Base-by-base conservation (phyloP, 176 grass and related monocot species). In the Cenchrus purpureus region DNA sequence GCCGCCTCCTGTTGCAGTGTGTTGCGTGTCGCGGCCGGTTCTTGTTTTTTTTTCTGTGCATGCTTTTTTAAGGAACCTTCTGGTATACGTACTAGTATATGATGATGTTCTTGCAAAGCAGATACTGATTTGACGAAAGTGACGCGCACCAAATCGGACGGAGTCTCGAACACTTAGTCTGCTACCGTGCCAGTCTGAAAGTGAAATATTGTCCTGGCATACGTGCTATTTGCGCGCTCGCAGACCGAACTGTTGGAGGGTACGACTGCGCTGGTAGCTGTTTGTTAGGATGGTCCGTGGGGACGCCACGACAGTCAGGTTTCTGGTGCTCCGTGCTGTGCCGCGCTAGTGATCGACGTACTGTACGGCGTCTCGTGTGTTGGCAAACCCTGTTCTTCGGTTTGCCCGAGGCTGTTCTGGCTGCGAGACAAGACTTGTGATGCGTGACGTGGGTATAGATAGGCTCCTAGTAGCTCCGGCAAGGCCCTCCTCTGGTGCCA, bases 361-460 rank as follows among this genome's bases (percentile, higher is more conserved):
- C n/a, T n/a, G 25, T 25, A 43, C 52, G 53, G 42, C 16, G n/a
- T 8, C n/a, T 25, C 11, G 22, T 32, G 15, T 20, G 61, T 20
- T 25, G 49, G 20, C 44, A 9, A 64, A 1, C 13, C 50, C 31
- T 46, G 2, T 50, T 56, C 52, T 5, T 8, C 13, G 51, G 12
- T 8, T 9, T 2, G 54, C 42, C 68, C 3, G 73, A 19, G 55
- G 4, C 56, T 40, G 44, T 52, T 64, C 16, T 48, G 43, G 29
- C 44, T 22, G 82, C 45, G 71, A 42, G 71, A 50, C 80, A 37
- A 8, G 71, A 75, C 59, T 65, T 84, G 7, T 65, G 71, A 66
- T 75, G 70, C 58, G 2, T 64, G 82, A 42, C 58, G 12, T 16
- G 28, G 29, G 13, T 8, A 40, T 40, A 54, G 29, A 2, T 25